Evolutionary conservation across 179 eudicot genomes (phyloP).

Genomic region (Corrigiola litoralis): DNA sequence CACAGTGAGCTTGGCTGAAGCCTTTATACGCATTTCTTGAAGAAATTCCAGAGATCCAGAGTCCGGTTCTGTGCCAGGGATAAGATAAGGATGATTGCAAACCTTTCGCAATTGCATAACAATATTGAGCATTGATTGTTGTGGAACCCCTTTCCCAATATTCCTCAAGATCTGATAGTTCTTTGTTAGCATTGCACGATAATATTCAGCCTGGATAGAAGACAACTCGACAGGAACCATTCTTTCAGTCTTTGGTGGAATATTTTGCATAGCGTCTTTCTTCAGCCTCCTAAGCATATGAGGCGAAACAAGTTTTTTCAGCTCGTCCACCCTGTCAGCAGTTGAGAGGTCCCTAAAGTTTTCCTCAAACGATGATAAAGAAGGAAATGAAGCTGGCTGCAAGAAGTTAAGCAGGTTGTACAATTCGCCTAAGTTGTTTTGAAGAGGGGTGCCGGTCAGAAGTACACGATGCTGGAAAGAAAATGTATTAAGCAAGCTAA

Average conservation of each 20-base stretch:
- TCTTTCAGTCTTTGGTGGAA: conserved; percentile 95
- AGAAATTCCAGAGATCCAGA: conserved; percentile 86
- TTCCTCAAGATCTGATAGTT: conserved; percentile 91
- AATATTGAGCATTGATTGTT: conserved; percentile 95
- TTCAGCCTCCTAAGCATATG: conserved; percentile 98
- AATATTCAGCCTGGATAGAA: conserved; percentile 93
- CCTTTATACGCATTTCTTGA: conserved; percentile 98
- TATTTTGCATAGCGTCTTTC: conserved; percentile 97
- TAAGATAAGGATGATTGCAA: conserved; percentile 98
- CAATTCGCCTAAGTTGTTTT: conserved; percentile 92
- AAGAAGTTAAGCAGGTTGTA: conserved; percentile 87
- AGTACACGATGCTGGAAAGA: conserved; percentile 91
- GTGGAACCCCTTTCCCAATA: conserved; percentile 88
- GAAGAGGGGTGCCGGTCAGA: conserved; percentile 98
- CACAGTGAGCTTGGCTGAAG: conserved; percentile 93
- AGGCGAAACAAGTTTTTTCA: conserved; percentile 95
- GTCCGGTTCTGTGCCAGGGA: conserved; percentile 98
- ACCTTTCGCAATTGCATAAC: conserved; percentile 98
- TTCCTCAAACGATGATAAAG: conserved; percentile 84
- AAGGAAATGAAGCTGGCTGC: conserved; percentile 92
- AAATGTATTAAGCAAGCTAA: conserved; percentile 78
- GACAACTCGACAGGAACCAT: conserved; percentile 97
- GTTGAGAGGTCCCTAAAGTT: conserved; percentile 80
- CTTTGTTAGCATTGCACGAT: conserved; percentile 96
- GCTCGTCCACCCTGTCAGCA: conserved; percentile 89